These are phyloP conservation scores for Mariannaea elegans DNA, from an alignment of 2,329 filamentous ascomycete genomes.

Conservation along the genomic window DNA sequence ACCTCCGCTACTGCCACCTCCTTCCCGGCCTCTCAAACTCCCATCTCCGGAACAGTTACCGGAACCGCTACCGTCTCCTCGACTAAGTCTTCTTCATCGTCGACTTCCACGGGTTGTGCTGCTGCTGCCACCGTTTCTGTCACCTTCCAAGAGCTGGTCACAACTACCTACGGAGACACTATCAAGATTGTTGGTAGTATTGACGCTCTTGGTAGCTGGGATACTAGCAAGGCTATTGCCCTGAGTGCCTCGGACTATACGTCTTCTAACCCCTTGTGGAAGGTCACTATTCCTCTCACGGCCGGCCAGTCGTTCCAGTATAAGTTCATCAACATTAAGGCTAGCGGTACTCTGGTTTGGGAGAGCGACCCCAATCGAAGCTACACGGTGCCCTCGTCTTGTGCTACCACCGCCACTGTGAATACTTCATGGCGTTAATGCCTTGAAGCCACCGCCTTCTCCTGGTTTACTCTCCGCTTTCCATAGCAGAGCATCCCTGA, in stretches of 20 bases:
- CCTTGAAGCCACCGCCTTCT: background rate
- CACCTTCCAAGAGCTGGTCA: constrained; percentile 67
- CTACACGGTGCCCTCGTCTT: constrained; percentile 45
- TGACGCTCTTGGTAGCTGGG: constrained; percentile 70
- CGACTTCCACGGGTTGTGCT: constrained; percentile 48
- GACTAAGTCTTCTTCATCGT: constrained; percentile 35
- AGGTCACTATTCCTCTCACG: constrained; percentile 60
- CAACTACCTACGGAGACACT: constrained; percentile 68
- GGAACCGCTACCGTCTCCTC: constrained; percentile 40
- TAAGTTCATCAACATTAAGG: constrained; percentile 72
- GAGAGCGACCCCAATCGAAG: constrained; percentile 67
- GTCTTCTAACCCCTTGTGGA: constrained; percentile 68
- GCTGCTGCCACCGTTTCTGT: constrained; percentile 61
- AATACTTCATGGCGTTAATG: background rate
- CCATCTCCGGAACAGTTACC: constrained; percentile 44
- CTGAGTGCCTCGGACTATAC: constrained; percentile 70
- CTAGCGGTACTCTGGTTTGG: constrained; percentile 67
- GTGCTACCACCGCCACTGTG: constrained; percentile 37
- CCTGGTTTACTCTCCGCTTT: too few relatives aligned
- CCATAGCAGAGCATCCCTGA: too few relatives aligned
- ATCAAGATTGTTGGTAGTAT: constrained; percentile 72
- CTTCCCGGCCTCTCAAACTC: constrained; percentile 61
- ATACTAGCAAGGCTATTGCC: constrained; percentile 60
- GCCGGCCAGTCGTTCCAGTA: constrained; percentile 69
- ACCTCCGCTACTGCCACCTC: constrained; percentile 54